Evolutionary conservation across 2,329 filamentous ascomycete genomes (phyloP).

Genomic region (Trichoderma cornu-damae): DNA sequence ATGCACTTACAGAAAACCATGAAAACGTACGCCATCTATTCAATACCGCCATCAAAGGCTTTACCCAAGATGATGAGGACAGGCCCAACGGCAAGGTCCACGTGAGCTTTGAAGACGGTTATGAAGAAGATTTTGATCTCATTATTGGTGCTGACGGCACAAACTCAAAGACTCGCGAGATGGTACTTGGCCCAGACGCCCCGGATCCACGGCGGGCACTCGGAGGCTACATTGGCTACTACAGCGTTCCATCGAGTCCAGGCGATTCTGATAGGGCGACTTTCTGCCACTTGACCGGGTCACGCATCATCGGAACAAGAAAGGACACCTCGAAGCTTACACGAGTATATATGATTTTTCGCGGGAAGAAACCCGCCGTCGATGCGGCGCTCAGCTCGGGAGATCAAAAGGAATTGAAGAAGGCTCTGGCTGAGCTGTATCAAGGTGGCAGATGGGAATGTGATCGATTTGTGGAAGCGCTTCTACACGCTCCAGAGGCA

Average conservation of each 20-base stretch:
- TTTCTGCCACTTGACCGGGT: background rate
- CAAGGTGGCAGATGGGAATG: constrained; percentile 7
- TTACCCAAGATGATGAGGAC: background rate
- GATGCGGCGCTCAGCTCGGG: background rate
- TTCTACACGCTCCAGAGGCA: constrained; percentile 1
- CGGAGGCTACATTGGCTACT: background rate
- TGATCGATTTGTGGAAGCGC: background rate
- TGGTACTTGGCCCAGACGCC: background rate
- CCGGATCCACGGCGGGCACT: background rate
- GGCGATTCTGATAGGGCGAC: background rate
- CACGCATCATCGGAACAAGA: background rate
- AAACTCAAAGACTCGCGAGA: background rate
- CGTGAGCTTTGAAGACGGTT: background rate
- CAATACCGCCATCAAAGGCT: background rate
- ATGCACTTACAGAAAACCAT: background rate
- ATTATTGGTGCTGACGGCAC: background rate
- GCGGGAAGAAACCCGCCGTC: background rate
- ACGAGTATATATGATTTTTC: constrained; percentile 3
- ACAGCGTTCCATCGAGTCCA: background rate
- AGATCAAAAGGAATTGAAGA: background rate
- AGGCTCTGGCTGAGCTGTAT: background rate
- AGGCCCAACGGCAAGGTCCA: background rate
- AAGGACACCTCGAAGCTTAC: background rate
- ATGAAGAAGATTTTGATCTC: background rate
- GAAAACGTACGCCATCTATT: constrained; percentile 1